phyloP scores from a whole-genome alignment of 2,329 filamentous ascomycete species.

The Aspergillus hortae region DNA sequence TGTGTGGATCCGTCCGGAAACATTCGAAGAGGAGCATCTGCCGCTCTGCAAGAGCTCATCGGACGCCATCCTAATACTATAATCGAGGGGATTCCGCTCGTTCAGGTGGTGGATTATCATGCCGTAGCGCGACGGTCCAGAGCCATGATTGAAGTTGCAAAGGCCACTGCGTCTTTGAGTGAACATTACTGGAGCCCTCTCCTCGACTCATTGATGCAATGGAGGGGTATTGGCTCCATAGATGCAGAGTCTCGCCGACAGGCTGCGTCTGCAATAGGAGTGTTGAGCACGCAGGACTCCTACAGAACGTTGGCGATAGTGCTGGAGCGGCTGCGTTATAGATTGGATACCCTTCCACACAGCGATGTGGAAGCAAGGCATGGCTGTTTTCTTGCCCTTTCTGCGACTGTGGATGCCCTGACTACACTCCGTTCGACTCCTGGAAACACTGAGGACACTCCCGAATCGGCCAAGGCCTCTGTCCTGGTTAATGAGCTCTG shows the following conservation, averaged over 20 bases:
- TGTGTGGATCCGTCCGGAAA: constrained; percentile 89
- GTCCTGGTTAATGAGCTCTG: constrained; percentile 31
- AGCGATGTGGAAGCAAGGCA: constrained; percentile 43
- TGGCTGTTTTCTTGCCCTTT: constrained; percentile 41
- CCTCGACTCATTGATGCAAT: constrained; percentile 68
- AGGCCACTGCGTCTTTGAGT: constrained; percentile 64
- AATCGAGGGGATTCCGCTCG: constrained; percentile 73
- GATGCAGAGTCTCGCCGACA: constrained; percentile 70
- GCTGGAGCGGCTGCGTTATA: constrained; percentile 30
- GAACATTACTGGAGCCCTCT: constrained; percentile 64
- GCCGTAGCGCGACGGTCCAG: constrained; percentile 81
- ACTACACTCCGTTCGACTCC: constrained; percentile 15
- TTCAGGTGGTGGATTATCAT: constrained; percentile 91
- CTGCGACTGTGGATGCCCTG: constrained; percentile 36
- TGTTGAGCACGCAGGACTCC: constrained; percentile 31
- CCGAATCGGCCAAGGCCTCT: constrained; percentile 25
- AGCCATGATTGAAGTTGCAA: constrained; percentile 74
- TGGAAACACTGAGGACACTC: constrained; percentile 14
- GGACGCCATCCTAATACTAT: constrained; percentile 88
- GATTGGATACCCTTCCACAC: constrained; percentile 34
- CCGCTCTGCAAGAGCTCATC: constrained; percentile 88
- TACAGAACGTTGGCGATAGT: constrained; percentile 30
- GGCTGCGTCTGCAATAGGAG: constrained; percentile 67
- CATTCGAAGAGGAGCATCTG: constrained; percentile 86
- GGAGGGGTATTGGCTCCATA: constrained; percentile 81